Evolutionary conservation across 768 basidiomycete genomes (phyloP).

Genomic region (Pisolithus orientalis): DNA sequence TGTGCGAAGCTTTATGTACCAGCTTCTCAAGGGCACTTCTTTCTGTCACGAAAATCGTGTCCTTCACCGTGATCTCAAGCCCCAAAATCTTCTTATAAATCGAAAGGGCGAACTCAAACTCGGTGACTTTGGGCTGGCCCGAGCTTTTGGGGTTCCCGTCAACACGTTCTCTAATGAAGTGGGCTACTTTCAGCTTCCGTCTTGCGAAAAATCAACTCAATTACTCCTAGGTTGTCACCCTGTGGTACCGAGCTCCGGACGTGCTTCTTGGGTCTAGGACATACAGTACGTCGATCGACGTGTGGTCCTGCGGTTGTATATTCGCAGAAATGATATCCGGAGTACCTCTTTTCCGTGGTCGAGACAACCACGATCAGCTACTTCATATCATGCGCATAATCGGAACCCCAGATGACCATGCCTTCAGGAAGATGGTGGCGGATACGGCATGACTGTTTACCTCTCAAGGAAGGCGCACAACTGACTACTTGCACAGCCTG

Average conservation of each 20-base stretch:
- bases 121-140: conserved; percentile 95
- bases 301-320: conserved; percentile 99
- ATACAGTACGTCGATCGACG: conserved; percentile 96
- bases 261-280: conserved; percentile 95
- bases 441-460: conserved; percentile 63
- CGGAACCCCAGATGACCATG: conserved; percentile 87
- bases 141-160: conserved; percentile 97
- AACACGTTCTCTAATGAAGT: conserved; percentile 99
- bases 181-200: conserved; percentile 1
- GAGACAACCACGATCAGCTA: conserved; percentile 97
- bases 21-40: conserved; percentile 92
- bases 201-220: background rate
- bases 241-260: conserved; percentile 99
- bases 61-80: conserved; percentile 95
- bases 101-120: conserved; percentile 94
- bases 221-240: conserved; percentile 76
- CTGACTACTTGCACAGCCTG: conserved; percentile 48
- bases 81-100: conserved; percentile 97
- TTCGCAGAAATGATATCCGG: conserved; percentile 99
- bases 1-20: conserved; percentile 95
- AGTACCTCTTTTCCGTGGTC: conserved; percentile 90
- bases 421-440: conserved; percentile 79
- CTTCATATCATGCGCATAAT: conserved; percentile 96
- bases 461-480: background rate
- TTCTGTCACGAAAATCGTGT: conserved; percentile 99